phyloP scores from a whole-genome alignment of 148 eudicot species.

The Pharnaceum exiguum region DNA sequence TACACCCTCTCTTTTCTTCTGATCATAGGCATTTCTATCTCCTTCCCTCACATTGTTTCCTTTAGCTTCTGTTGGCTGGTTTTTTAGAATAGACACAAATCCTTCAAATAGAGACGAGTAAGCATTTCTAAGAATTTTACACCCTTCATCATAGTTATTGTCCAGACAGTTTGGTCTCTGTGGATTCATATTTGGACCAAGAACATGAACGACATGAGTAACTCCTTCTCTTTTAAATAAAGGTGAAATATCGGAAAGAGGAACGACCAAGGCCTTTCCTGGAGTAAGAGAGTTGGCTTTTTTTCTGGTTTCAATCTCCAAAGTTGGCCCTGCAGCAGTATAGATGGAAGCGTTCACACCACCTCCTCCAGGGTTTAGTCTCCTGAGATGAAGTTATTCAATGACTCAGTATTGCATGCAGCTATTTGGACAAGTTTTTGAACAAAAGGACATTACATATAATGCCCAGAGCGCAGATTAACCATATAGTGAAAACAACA shows the following conservation, averaged over 20 bases:
- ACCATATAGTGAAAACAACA: background rate
- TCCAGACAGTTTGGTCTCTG: conserved; percentile 69
- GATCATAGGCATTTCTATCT: conserved; percentile 26
- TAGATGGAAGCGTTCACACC: conserved; percentile 95
- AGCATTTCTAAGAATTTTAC: conserved; percentile 74
- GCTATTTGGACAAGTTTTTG: background rate
- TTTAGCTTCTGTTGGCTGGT: conserved; percentile 11
- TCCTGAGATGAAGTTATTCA: conserved; percentile 45
- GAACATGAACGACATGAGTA: conserved; percentile 93
- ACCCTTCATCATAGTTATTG: conserved; percentile 67
- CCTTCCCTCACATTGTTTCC: conserved; percentile 6
- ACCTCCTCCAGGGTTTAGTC: conserved; percentile 93
- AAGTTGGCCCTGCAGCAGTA: conserved; percentile 73
- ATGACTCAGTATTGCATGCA: conserved; percentile 12
- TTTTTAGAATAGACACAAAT: conserved; percentile 49
- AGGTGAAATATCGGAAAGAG: conserved; percentile 74
- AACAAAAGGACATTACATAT: background rate
- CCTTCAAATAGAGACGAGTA: conserved; percentile 89
- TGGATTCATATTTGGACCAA: conserved; percentile 98
- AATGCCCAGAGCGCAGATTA: background rate
- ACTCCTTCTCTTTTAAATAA: conserved; percentile 67
- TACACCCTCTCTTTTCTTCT: conserved; percentile 47
- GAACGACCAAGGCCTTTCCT: conserved; percentile 72
- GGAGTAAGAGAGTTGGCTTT: conserved; percentile 62
- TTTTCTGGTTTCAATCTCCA: conserved; percentile 73